A percentile compares a stretch with the other conserved stretches of the same genome.
Evolutionary conservation across 495 filamentous ascomycete genomes (phyloP).

Genomic region (Barbatosphaeria neglecta): DNA sequence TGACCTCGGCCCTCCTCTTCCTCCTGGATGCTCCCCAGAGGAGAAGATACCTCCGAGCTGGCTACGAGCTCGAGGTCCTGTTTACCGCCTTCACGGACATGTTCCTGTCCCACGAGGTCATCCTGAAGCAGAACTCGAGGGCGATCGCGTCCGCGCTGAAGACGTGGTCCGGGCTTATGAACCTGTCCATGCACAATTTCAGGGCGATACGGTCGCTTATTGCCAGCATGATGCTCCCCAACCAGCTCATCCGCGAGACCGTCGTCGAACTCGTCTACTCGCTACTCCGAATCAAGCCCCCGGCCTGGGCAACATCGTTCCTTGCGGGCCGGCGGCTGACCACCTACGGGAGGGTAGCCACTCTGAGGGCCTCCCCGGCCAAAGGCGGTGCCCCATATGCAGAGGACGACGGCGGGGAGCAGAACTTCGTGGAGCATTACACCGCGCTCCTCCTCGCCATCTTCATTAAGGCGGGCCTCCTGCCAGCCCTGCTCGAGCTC

Average conservation of each 20-base stretch:
- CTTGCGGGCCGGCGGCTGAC: conserved; percentile 85
- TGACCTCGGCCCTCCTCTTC: conserved; percentile 76
- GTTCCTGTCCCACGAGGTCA: conserved; percentile 56
- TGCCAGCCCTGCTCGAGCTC: conserved; percentile 66
- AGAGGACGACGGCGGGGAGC: conserved; percentile 56
- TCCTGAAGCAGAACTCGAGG: conserved; percentile 72
- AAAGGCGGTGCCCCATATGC: conserved; percentile 37
- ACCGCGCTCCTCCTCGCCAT: conserved; percentile 80
- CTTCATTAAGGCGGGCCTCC: conserved; percentile 70
- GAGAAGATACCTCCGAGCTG: conserved; percentile 67
- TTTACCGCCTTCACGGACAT: conserved; percentile 86
- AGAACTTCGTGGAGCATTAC: conserved; percentile 86
- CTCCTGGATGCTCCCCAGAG: conserved; percentile 74
- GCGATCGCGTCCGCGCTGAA: conserved; percentile 79
- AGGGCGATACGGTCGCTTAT: conserved; percentile 72
- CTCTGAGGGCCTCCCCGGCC: conserved; percentile 48
- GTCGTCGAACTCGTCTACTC: conserved; percentile 84
- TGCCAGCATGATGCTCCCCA: conserved; percentile 63
- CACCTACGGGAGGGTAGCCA: conserved; percentile 85
- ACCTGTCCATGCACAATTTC: conserved; percentile 73
- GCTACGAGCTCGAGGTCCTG: conserved; percentile 66
- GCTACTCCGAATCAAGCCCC: conserved; percentile 83
- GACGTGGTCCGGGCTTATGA: conserved; percentile 86
- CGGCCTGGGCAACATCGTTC: conserved; percentile 93
- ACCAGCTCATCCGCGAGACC: conserved; percentile 51